Base-by-base conservation (phyloP, 2,329 filamentous ascomycete species). In the Alternaria ventricosa region DNA sequence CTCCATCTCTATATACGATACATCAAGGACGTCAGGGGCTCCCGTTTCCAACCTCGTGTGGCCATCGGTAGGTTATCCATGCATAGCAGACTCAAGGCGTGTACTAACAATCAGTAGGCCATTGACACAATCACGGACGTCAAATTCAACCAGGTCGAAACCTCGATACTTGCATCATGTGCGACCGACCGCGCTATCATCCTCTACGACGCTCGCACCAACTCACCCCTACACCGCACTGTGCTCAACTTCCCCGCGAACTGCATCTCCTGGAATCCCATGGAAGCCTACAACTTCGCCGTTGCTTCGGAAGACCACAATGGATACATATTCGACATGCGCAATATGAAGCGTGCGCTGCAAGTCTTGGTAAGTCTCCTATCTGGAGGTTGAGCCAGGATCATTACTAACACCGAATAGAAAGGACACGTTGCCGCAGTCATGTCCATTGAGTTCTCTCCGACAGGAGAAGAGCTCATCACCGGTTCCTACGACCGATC, bases 281-380 rank as follows among this genome's bases (percentile, higher is more conserved):
- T 97, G 90, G 94, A 97, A 80, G 92, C 94, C 8, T 97, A 97
- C 85, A 97, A 98, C 82, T 90, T 98, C 75, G 95, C 94, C 15
- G 89, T 94, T 28, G 96, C 93, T 12, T 96, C 92, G 71, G 96
- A 99, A 84, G 96, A 98, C 76, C 95, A 97, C 83, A 96, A 97
- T 79, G 87, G 92, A 69, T 93, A 94, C 76, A 87, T 97, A 64
- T 99, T 99, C 75, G 96, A 99, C 80, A 96, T 96, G 88, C 88
- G 96, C 71, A 95, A 93, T 77, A 91, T 97, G 79, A 89, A 92
- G 71, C 90, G 93, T 66, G 93, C 95, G 0, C 83, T 97, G 64
- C 97, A 98, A 77, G 89, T 97, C 9, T 86, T 97, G 57, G 60
- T 62, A 62, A 49, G 60, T 12, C 3, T 41, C 18, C 45, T 3